Evolutionary conservation across 2,329 filamentous ascomycete species (phyloP), one percentile per base, ranked within the genome.

Genomic region (Metarhizium guizhouense): DNA sequence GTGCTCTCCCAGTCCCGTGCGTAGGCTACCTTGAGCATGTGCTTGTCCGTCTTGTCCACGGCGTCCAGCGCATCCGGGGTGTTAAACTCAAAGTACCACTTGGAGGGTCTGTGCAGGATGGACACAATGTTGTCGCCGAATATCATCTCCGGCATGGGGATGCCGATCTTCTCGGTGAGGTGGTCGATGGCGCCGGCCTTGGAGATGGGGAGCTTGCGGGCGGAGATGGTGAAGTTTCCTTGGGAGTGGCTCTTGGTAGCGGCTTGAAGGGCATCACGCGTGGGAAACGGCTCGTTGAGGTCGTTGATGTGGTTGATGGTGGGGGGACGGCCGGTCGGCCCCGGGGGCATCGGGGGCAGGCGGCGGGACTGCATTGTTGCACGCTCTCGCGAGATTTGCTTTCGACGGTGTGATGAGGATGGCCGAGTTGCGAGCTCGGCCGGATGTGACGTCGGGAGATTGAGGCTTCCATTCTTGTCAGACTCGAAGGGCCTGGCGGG

Each of bases 81-180:
- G 68, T 87, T 87, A 77, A 97, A 99, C 54, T 80, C 74, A 59
- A 97, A 77, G 48, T 77, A 76, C 90, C 91, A 99, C 48, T 84
- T 83, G n/a, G 81, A 84, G 20, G 81, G 78, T n/a, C 74, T 59
- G 73, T 97, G 90, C 54, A 84, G 77, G 58, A 99, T 79, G 6
- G 82, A 75, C 45, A 95, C 85, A 56, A 87, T 76, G 71, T 99
- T 99, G 76, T 99, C 92, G 59, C 94, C 94, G 68, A 99, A 99
- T 61, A 99, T 99, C 94, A 99, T 99, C 75, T 99, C 94, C 8
- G 94, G 94, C 45, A 93, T 84, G 18, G 93, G 85, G 67, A 99
- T 96, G 34, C 86, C 85, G 54, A 99, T 80, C 59, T 82, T 83
- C 56, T 79, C 78, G 45, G 86, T 85, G 83, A 99, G 89, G 42